Percentiles rank a stretch among this genome's conserved stretches.
Conservation (phyloP, 2,329 filamentous ascomycete species). For the Arthrocladium fulminans region DNA sequence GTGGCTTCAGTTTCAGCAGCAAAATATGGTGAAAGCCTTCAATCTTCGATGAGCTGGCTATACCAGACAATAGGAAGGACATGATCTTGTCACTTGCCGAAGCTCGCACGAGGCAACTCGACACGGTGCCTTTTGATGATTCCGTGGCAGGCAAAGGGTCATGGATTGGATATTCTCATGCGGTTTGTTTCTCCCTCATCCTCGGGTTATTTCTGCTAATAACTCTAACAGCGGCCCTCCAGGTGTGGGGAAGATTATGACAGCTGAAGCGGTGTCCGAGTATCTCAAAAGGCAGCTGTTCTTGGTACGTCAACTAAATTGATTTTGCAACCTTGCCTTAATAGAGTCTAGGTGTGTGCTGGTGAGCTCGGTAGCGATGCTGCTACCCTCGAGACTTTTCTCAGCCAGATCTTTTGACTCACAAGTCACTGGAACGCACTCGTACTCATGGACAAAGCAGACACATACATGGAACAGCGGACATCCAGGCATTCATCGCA, state of each 20-base stretch:
- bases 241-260: conserved; percentile 47
- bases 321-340: too few relatives aligned
- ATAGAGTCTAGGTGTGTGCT: too few relatives aligned
- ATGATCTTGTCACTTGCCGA: neutral
- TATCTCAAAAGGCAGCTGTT: conserved; percentile 17
- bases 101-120: neutral
- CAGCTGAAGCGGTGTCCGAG: conserved; percentile 43
- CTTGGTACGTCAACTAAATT: too few relatives aligned
- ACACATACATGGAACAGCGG: too few relatives aligned
- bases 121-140: conserved; percentile 35
- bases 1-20: neutral
- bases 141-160: conserved; percentile 45
- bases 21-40: neutral
- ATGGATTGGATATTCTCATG: conserved; percentile 39
- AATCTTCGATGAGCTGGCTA: neutral
- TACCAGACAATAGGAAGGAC: neutral
- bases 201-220: neutral
- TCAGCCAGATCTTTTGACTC: too few relatives aligned
- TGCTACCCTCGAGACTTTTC: too few relatives aligned
- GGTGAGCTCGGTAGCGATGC: too few relatives aligned
- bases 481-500: too few relatives aligned
- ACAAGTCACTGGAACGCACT: too few relatives aligned
- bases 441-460: too few relatives aligned
- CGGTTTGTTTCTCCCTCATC: neutral
- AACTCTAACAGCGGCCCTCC: conserved; percentile 32